A percentile compares a stretch with the other conserved stretches of the same genome.
These are phyloP conservation scores for Colletotrichum lindemuthianum DNA, from an alignment of 2,329 filamentous ascomycete species.

Conservation along the genomic window DNA sequence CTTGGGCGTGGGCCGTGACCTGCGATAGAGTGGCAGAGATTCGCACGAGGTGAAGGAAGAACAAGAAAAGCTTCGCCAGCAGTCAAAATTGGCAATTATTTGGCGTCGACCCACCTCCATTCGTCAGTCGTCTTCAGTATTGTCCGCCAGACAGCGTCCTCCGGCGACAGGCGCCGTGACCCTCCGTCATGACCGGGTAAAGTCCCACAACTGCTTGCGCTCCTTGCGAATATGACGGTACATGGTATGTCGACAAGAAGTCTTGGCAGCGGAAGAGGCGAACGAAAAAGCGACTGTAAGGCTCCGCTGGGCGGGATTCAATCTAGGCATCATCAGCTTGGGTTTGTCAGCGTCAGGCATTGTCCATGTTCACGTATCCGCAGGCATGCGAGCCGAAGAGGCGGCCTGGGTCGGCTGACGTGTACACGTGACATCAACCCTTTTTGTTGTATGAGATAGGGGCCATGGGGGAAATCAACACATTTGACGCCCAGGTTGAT, in stretches of 20 bases:
- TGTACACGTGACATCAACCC: slow-evolving; percentile 32
- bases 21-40: slow-evolving; percentile 6
- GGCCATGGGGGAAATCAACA: neutral
- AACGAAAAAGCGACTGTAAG: slow-evolving; percentile 23
- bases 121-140: neutral
- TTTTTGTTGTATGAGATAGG: neutral
- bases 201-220: neutral
- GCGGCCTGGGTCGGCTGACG: slow-evolving; percentile 28
- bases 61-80: neutral
- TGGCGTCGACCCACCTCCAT: neutral
- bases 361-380: neutral
- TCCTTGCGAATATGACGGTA: neutral
- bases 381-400: neutral
- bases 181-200: neutral
- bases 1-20: neutral
- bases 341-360: slow-evolving; percentile 12
- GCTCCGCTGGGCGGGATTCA: slow-evolving; percentile 32
- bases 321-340: neutral
- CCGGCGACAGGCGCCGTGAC: too few species aligned
- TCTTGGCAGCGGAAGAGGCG: slow-evolving; percentile 23
- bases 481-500: neutral
- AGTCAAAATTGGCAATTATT: too few species aligned
- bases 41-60: slow-evolving; percentile 12
- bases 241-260: slow-evolving; percentile 2
- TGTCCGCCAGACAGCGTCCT: too few species aligned